These are phyloP conservation scores for Schoenoplectus triqueter DNA, from an alignment of 202 grass and related monocot genomes.

Conservation along the genomic window DNA sequence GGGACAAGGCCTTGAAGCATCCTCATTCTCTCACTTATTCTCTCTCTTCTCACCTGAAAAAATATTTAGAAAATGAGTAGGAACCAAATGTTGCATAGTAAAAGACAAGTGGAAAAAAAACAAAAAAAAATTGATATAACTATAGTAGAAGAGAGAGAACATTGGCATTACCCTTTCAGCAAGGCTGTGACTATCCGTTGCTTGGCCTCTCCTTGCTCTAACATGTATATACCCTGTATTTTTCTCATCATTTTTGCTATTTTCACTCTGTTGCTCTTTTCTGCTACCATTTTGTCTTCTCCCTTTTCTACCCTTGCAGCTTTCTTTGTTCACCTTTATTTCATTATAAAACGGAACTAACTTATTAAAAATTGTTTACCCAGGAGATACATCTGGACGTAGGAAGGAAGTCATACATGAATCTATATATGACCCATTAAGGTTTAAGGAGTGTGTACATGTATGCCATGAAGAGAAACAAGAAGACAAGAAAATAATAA, in stretches of 20 bases:
- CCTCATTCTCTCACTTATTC: slow-evolving; percentile 91
- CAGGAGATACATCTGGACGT: not conserved
- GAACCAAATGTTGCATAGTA: slow-evolving; percentile 36
- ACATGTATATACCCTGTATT: slow-evolving; percentile 78
- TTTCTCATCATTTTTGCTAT: slow-evolving; percentile 41
- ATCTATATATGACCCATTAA: not conserved
- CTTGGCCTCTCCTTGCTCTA: slow-evolving; percentile 81
- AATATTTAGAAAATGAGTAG: slow-evolving; percentile 32
- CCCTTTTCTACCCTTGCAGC: slow-evolving; percentile 49
- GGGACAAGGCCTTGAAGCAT: slow-evolving; percentile 83
- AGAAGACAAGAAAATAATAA: no score
- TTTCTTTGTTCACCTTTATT: slow-evolving; percentile 55
- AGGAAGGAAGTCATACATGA: not conserved
- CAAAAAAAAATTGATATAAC: slow-evolving; percentile 4
- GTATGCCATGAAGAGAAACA: no score
- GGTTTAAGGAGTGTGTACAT: not conserved
- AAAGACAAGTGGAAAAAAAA: slow-evolving; percentile 20
- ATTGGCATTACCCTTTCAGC: slow-evolving; percentile 77
- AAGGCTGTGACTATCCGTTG: slow-evolving; percentile 93
- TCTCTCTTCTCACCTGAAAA: slow-evolving; percentile 85
- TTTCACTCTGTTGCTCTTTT: slow-evolving; percentile 55
- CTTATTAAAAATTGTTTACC: not conserved
- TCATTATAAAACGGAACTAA: slow-evolving; percentile 18
- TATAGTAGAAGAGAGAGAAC: not conserved
- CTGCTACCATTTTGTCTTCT: slow-evolving; percentile 49